A percentile compares a stretch with the other conserved stretches of the same genome.
Evolutionary conservation across 23 red algal species (phyloP).

Genomic region (Chondrus crispus): DNA sequence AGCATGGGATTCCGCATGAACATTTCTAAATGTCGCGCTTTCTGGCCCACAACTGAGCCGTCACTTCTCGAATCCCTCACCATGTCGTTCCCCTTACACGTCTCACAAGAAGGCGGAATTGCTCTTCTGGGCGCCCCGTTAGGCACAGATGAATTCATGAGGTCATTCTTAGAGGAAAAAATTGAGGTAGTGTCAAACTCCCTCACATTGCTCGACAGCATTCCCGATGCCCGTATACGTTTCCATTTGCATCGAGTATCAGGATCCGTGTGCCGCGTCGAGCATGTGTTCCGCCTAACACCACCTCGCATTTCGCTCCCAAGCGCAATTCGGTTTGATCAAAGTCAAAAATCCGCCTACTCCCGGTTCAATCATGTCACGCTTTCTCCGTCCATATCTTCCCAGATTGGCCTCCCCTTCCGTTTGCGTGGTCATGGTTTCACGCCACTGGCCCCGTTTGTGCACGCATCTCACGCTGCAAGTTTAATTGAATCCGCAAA

Average conservation of each 20-base stretch:
- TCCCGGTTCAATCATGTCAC: not conserved
- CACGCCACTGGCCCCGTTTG: not conserved
- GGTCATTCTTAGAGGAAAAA: not conserved
- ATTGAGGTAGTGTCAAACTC: not conserved
- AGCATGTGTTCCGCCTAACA: not conserved
- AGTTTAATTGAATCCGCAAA: not conserved
- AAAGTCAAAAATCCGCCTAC: not conserved
- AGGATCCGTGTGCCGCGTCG: not conserved
- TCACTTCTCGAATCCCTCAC: too few species aligned
- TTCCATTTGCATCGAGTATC: not conserved
- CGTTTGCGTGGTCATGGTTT: not conserved
- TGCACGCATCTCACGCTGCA: not conserved
- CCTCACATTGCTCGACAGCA: not conserved
- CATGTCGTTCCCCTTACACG: too few species aligned
- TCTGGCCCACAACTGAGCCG: too few species aligned
- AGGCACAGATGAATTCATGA: not conserved
- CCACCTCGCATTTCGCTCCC: not conserved
- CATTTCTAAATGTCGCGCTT: too few species aligned
- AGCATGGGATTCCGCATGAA: too few species aligned
- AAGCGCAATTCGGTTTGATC: not conserved
- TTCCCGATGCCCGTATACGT: not conserved
- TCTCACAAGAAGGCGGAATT: not conserved
- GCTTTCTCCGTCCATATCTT: not conserved
- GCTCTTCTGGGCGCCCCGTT: not conserved
- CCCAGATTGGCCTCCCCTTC: not conserved